Conservation (phyloP, 495 filamentous ascomycete genomes). For the Penicillium samsonianum region DNA sequence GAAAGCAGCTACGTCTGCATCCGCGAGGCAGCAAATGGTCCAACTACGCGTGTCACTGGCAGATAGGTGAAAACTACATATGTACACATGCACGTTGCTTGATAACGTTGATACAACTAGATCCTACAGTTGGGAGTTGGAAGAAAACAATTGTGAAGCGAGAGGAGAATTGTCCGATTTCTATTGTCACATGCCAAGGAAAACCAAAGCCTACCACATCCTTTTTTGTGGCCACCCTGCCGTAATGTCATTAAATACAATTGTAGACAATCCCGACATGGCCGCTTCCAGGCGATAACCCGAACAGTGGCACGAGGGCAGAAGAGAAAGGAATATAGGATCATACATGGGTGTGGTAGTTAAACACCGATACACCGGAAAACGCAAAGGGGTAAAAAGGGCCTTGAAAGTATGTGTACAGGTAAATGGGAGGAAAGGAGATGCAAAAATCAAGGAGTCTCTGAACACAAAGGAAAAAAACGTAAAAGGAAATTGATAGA, state of each 20-base stretch:
- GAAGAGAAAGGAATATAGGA: constrained; percentile 31
- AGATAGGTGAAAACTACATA: not conserved
- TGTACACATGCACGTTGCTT: constrained; percentile 9
- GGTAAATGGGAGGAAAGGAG: constrained; percentile 37
- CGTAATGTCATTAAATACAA: constrained; percentile 53
- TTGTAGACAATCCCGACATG: constrained; percentile 40
- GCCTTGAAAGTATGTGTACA: constrained; percentile 46
- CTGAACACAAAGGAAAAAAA: constrained; percentile 26
- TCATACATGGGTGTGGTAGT: constrained; percentile 31
- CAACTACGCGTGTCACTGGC: constrained; percentile 7
- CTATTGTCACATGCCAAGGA: constrained; percentile 50
- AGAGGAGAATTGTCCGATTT: constrained; percentile 52
- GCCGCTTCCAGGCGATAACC: constrained; percentile 15
- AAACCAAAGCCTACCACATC: constrained; percentile 41
- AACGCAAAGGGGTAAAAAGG: constrained; percentile 28
- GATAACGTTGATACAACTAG: constrained; percentile 15
- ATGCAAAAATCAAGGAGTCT: constrained; percentile 31
- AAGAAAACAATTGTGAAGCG: constrained; percentile 29
- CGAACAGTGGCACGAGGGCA: constrained; percentile 39
- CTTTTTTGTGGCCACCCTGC: constrained; percentile 45
- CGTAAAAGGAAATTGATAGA: constrained; percentile 21
- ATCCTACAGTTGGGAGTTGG: not conserved
- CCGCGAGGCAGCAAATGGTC: not conserved
- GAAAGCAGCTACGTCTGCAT: constrained; percentile 3
- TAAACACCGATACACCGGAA: constrained; percentile 47